A percentile compares a stretch with the other conserved stretches of the same genome.
These are phyloP conservation scores for Cryptococcus floricola DNA, from an alignment of 1,284 basidiomycete genomes.

Conservation along the genomic window DNA sequence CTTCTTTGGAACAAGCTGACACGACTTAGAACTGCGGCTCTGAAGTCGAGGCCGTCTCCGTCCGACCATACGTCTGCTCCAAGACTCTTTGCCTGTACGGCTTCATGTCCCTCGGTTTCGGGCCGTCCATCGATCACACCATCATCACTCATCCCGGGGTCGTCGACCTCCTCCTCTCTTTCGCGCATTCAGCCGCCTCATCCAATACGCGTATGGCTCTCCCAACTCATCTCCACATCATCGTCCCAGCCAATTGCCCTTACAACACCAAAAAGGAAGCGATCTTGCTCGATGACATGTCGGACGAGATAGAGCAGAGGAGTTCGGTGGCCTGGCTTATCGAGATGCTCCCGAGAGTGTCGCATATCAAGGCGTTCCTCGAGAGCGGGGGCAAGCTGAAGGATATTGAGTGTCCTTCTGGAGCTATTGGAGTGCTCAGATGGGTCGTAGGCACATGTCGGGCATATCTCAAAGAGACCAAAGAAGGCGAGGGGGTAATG, in stretches of 20 bases:
- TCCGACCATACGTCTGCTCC: conserved; percentile 28
- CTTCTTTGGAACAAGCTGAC: background rate
- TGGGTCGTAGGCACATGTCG: conserved; percentile 28
- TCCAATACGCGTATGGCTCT: conserved; percentile 20
- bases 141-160: conserved; percentile 24
- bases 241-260: no score
- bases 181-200: conserved; percentile 21
- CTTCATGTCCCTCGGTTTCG: conserved; percentile 26
- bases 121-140: conserved; percentile 26
- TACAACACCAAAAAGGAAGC: background rate
- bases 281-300: background rate
- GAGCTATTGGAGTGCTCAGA: conserved; percentile 20
- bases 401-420: conserved; percentile 7
- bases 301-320: conserved; percentile 1
- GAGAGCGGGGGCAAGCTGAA: conserved; percentile 11
- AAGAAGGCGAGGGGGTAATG: conserved; percentile 20
- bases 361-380: conserved; percentile 14
- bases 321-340: conserved; percentile 21
- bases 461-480: conserved; percentile 24
- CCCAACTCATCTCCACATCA: conserved; percentile 13
- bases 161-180: conserved; percentile 26
- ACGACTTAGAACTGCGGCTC: conserved; percentile 21
- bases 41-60: conserved; percentile 16
- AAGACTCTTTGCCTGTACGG: conserved; percentile 24
- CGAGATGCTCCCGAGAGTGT: conserved; percentile 19